Percentiles rank a stretch among this genome's conserved stretches.
These are phyloP conservation scores for Uncinocarpus reesii DNA, from an alignment of 2,329 filamentous ascomycete genomes.

Conservation along the genomic window DNA sequence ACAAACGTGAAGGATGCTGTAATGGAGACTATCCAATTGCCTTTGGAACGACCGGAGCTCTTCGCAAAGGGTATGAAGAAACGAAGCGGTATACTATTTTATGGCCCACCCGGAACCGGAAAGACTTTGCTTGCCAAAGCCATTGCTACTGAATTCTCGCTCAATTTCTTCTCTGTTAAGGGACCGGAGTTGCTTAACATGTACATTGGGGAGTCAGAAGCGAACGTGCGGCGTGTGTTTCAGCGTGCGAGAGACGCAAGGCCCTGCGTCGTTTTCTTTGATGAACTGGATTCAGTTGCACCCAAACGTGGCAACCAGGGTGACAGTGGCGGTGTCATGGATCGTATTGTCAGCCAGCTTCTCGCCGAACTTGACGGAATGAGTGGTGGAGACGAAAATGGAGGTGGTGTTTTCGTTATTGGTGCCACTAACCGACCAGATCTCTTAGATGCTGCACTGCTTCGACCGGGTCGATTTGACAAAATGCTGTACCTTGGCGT, in stretches of 20 bases:
- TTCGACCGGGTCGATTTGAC: slow-evolving; percentile 96
- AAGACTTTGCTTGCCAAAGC: slow-evolving; percentile 99
- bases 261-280: slow-evolving; percentile 96
- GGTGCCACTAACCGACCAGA: slow-evolving; percentile 97
- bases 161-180: slow-evolving; percentile 99
- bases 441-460: slow-evolving; percentile 94
- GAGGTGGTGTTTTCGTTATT: slow-evolving; percentile 99
- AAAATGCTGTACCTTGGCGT: slow-evolving; percentile 96
- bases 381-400: slow-evolving; percentile 88
- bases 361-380: slow-evolving; percentile 94
- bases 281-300: slow-evolving; percentile 96
- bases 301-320: slow-evolving; percentile 96
- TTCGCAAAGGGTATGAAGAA: slow-evolving; percentile 99
- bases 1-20: slow-evolving; percentile 98
- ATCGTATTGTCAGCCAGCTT: slow-evolving; percentile 99
- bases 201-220: slow-evolving; percentile 99
- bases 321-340: slow-evolving; percentile 93
- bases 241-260: slow-evolving; percentile 98
- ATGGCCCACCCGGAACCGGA: slow-evolving; percentile 98
- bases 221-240: slow-evolving; percentile 98
- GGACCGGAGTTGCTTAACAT: slow-evolving; percentile 96
- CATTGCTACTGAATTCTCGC: slow-evolving; percentile 96
- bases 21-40: slow-evolving; percentile 97
- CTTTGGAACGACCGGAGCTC: slow-evolving; percentile 97
- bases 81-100: slow-evolving; percentile 96